Base-by-base conservation (phyloP, 805 yeast species). In the Spathaspora girioi region DNA sequence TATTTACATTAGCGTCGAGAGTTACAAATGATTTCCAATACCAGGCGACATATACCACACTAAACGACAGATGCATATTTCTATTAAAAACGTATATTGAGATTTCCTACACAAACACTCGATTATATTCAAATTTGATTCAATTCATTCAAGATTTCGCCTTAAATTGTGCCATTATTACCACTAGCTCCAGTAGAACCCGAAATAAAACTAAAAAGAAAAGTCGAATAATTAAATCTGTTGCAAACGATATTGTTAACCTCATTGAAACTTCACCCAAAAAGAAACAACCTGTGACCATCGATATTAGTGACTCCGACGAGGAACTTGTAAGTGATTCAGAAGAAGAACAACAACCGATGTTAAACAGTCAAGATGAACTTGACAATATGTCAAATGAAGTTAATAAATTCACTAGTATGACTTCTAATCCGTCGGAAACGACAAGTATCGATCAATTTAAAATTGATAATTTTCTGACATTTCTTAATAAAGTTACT, bases 1-100 rank as follows among this genome's bases (percentile, higher is more conserved):
- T 73, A 19, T 49, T 71, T 27, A 70, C 77, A 1, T 49, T 73
- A 29, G 66, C 69, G 1, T 56, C 69, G 0, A 57, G 75, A 38
- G 51, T 60, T 43, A 10, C 32, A 29, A 29, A 29, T 29, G 32
- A 35, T 23, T 23, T 4, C 26, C 26, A 23, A 3, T 23, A 35
- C 40, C 18, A 35, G 14, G 17, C 26, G 6, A 23, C 26, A 35
- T 35, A 35, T 14, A 35, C 17, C 18, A 48, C 66, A 23, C 56
- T 68, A 23, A 61, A 50, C 43, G 55, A 55, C 19, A 48, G 73
- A 43, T 52, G 66, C 45, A 10, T 48, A 8, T 15, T 5, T 8
- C 14, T 46, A 14, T 9, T 46, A 8, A 20, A 15, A 6, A 15
- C 20, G n/a, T 46, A 38, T 20, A 38, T 46, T 19, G 47, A 23